A percentile compares a stretch with the other conserved stretches of the same genome.
Evolutionary conservation across 2,329 filamentous ascomycete genomes (phyloP).

Genomic region (Aureobasidium sp.): DNA sequence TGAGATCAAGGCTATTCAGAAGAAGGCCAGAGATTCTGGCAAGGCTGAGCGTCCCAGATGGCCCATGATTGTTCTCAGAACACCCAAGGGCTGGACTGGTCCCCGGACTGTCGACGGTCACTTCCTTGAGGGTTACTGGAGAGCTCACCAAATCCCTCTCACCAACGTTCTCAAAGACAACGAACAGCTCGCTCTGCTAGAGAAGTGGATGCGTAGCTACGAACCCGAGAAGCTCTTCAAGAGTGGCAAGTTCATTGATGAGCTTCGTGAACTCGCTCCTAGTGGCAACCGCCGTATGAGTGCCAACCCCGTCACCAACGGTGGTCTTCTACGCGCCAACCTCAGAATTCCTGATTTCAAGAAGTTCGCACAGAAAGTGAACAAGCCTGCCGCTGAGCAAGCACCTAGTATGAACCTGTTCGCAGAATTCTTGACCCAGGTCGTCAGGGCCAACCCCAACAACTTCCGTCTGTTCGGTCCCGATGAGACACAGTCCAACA

Average conservation of each 20-base stretch:
- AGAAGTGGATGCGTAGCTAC: conserved; percentile 72
- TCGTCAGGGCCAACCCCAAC: conserved; percentile 56
- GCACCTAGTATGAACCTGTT: conserved; percentile 64
- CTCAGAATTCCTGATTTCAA: conserved; percentile 64
- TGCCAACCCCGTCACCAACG: conserved; percentile 69
- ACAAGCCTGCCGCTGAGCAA: conserved; percentile 51
- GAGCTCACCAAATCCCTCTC: conserved; percentile 70
- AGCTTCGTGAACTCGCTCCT: conserved; percentile 60
- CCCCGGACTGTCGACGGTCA: conserved; percentile 65
- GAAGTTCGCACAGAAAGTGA: conserved; percentile 57
- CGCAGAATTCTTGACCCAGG: conserved; percentile 58
- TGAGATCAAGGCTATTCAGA: conserved; percentile 63
- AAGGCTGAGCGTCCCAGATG: conserved; percentile 64
- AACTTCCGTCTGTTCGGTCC: conserved; percentile 73
- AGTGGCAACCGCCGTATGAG: conserved; percentile 64
- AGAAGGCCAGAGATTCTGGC: conserved; percentile 62
- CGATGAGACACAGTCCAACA: conserved; percentile 77
- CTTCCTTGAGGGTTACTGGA: conserved; percentile 70
- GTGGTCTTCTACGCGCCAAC: conserved; percentile 59
- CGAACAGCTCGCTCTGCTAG: conserved; percentile 57
- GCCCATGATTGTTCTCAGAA: conserved; percentile 74
- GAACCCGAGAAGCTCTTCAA: conserved; percentile 65
- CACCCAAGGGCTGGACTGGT: conserved; percentile 73
- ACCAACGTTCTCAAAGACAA: conserved; percentile 61
- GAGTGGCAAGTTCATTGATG: conserved; percentile 55